phyloP scores from a whole-genome alignment of 2,329 filamentous ascomycete genomes.

The Cephalotrichum gorgonifer region DNA sequence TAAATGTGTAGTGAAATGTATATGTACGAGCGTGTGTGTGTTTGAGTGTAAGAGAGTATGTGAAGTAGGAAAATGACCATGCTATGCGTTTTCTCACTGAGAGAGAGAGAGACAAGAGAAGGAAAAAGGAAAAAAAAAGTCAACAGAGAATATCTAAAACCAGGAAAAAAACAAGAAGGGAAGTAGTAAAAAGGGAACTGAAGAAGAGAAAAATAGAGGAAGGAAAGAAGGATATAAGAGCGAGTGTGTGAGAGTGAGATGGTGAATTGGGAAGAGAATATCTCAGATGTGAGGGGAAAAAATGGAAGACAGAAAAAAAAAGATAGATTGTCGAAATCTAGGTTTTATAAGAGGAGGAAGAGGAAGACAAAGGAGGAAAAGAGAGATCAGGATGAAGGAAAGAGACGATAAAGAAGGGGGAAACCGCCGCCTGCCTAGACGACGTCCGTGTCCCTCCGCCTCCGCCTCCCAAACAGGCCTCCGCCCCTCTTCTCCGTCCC shows the following conservation, averaged over 20 bases:
- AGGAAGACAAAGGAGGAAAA: slow-evolving; percentile 2
- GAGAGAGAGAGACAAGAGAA: slow-evolving; percentile 3
- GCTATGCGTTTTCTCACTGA: too few species aligned
- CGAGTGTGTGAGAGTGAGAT: not conserved
- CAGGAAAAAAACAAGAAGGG: slow-evolving; percentile 3
- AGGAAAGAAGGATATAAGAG: slow-evolving; percentile 12
- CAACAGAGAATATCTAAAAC: slow-evolving; percentile 2
- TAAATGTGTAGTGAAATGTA: too few species aligned
- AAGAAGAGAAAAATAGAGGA: slow-evolving; percentile 7
- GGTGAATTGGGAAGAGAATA: too few species aligned
- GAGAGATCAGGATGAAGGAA: not conserved
- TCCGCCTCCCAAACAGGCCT: not conserved
- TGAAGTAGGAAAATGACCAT: not conserved
- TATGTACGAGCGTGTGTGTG: too few species aligned
- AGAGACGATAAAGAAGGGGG: too few species aligned
- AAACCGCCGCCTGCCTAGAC: not conserved
- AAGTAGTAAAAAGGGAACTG: slow-evolving; percentile 1
- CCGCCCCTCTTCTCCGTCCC: not conserved
- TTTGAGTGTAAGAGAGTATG: too few species aligned
- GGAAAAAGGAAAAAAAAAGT: slow-evolving; percentile 3
- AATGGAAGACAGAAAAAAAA: too few species aligned
- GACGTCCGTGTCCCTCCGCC: slow-evolving; percentile 12
- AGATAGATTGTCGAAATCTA: too few species aligned
- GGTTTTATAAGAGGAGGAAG: slow-evolving; percentile 4
- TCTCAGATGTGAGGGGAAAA: not conserved